Base-by-base conservation (phyloP, 2,329 filamentous ascomycete genomes). In the Aspergillus jensenii region DNA sequence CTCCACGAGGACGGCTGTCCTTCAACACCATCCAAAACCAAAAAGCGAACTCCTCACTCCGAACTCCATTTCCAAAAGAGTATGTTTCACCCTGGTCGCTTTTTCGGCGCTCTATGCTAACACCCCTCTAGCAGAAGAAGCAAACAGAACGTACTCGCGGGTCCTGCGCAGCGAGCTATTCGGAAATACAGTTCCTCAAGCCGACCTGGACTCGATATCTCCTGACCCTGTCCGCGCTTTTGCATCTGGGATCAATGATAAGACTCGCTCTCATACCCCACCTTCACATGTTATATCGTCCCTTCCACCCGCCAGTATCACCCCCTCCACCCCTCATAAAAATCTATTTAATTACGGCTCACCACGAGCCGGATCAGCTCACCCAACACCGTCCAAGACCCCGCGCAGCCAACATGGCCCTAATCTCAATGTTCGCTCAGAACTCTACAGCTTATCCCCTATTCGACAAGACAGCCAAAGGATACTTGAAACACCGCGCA, bases 1-100 rank as follows among this genome's bases (percentile, higher is more conserved):
- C 82, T 98, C 27, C 90, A 96, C 70, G 93, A 97, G 62, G 92
- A 96, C 72, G 92, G 90, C 40, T 97, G 93, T 19, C 95, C 95
- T 19, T 90, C 93, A 12, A 96, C 93, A 1, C 91, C 93, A 1
- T 93, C 92, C 4, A 90, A 88, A 71, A 85, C 89, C 59, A 91
- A 91, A 77, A 93, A 90, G 78, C 88, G 93, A 44, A 88, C 89
- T 21, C 90, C 91, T 9, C 90, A 96, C 71, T 90, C 90, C 52
- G 95, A 97, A 74, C 84, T 97, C 62, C 90, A 98, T 73, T 97
- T 96, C 64, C 95, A 99, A 73, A 93, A 87, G 75, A 95, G 92
- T 93, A 80, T 70, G 87, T 74, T 31, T 25, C 39, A 31, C 35
- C 48, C 19, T 44, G 27, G 25, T 52, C 49, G 35, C 39, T 25